phyloP scores from a whole-genome alignment of 306 rosid genomes.

The Rosa chinensis region DNA sequence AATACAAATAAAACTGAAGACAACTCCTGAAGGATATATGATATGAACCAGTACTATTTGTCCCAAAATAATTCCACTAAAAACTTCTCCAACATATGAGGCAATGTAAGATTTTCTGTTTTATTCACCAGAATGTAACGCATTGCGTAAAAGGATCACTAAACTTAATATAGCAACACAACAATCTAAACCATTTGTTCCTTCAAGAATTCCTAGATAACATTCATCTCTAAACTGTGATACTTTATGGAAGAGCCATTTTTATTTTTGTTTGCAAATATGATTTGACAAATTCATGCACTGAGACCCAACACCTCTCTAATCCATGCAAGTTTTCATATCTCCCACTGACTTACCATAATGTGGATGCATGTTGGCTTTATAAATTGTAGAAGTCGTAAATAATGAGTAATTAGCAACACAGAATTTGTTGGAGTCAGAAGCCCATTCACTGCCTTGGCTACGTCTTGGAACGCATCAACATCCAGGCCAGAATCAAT shows the following conservation, averaged over 20 bases:
- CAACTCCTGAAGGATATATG: neutral
- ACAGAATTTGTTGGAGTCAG: constrained; percentile 70
- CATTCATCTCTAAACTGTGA: neutral
- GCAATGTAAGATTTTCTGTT: neutral
- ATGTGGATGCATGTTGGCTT: constrained; percentile 77
- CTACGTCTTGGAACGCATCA: constrained; percentile 93
- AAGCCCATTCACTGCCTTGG: constrained; percentile 75
- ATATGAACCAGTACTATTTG: neutral
- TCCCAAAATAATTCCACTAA: neutral
- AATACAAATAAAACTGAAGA: neutral
- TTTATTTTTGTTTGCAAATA: neutral
- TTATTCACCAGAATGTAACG: neutral
- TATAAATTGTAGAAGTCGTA: constrained; percentile 69
- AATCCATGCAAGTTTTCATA: constrained; percentile 16
- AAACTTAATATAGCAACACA: neutral
- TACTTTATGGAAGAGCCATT: neutral
- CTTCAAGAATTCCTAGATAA: neutral
- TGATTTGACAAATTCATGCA: constrained; percentile 4
- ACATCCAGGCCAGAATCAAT: constrained; percentile 98
- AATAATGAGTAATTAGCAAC: constrained; percentile 87
- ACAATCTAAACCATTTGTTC: neutral
- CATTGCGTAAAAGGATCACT: neutral
- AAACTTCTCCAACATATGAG: neutral
- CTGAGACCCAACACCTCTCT: neutral
- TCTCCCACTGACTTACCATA: constrained; percentile 56